Conservation (phyloP, 371 early-diverging fungal species). For the Mycotypha africana region DNA sequence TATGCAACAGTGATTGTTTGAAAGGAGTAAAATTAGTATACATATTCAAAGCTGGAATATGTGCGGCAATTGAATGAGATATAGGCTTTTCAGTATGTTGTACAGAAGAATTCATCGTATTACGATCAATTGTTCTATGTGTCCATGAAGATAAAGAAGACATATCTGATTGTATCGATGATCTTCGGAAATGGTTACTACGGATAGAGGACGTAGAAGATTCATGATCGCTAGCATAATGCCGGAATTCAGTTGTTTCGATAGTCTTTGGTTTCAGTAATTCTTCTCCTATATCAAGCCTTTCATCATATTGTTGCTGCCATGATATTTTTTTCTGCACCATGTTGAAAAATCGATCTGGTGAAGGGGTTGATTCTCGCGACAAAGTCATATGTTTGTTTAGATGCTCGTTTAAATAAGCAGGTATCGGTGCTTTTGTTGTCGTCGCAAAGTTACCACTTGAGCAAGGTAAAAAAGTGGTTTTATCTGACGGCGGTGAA, state of each 20-base stretch:
- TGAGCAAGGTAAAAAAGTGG: background rate
- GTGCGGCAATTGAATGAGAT: too few species aligned
- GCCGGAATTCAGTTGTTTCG: constrained; percentile 16
- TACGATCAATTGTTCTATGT: constrained; percentile 3
- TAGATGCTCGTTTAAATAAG: too few species aligned
- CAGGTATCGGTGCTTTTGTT: too few species aligned
- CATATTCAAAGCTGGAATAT: too few species aligned
- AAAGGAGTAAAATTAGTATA: too few species aligned
- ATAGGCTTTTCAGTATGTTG: too few species aligned
- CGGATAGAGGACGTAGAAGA: constrained; percentile 39
- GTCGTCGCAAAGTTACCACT: background rate
- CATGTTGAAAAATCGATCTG: constrained; percentile 42
- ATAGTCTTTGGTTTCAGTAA: background rate
- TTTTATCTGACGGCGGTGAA: constrained; percentile 7
- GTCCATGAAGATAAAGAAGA: constrained; percentile 20
- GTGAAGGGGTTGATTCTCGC: constrained; percentile 37
- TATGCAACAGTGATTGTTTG: too few species aligned
- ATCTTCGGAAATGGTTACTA: constrained; percentile 37
- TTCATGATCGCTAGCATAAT: constrained; percentile 33
- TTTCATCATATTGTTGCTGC: constrained; percentile 18
- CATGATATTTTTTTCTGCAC: constrained; percentile 33
- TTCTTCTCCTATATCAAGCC: background rate
- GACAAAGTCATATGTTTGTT: background rate
- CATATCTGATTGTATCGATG: constrained; percentile 34
- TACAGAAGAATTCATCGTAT: background rate